phyloP scores from a whole-genome alignment of 305 asterid genomes.

The Fraxinus nigra region DNA sequence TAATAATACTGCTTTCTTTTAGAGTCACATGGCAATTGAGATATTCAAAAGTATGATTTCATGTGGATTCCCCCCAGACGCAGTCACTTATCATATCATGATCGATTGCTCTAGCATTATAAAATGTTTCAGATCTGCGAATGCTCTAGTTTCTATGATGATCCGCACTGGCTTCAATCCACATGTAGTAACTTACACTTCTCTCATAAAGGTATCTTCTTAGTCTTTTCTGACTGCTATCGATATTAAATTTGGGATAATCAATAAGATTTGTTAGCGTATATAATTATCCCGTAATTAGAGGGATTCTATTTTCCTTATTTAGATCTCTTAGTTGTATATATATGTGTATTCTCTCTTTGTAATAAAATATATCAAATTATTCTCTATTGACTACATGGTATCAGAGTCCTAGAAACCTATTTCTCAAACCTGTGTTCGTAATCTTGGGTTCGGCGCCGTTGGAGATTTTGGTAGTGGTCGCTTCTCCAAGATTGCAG shows the following conservation, averaged over 20 bases:
- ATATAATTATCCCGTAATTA: too few relatives aligned
- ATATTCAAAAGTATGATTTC: conserved; percentile 66
- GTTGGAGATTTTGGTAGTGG: too few relatives aligned
- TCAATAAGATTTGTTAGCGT: too few relatives aligned
- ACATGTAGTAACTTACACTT: conserved; percentile 47
- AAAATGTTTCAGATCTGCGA: conserved; percentile 66
- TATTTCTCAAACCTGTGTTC: too few relatives aligned
- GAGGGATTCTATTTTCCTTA: too few relatives aligned
- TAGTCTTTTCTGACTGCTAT: not conserved
- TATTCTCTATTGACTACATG: too few relatives aligned
- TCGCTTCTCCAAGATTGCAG: too few relatives aligned
- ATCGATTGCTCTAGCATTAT: conserved; percentile 58
- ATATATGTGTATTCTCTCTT: too few relatives aligned
- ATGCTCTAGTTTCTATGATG: conserved; percentile 64
- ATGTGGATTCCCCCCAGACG: conserved; percentile 52
- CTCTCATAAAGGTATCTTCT: conserved; percentile 62
- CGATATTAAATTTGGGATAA: not conserved
- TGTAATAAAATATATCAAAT: too few relatives aligned
- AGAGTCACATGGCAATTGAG: conserved; percentile 55
- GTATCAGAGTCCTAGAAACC: too few relatives aligned
- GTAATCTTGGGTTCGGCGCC: too few relatives aligned
- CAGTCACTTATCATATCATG: conserved; percentile 63
- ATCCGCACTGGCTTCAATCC: conserved; percentile 62
- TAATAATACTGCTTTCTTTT: conserved; percentile 12
- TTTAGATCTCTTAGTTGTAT: too few relatives aligned